A percentile compares a stretch with the other conserved stretches of the same genome.
Conservation (phyloP, 2,329 filamentous ascomycete species). For the Colletotrichum sp. region DNA sequence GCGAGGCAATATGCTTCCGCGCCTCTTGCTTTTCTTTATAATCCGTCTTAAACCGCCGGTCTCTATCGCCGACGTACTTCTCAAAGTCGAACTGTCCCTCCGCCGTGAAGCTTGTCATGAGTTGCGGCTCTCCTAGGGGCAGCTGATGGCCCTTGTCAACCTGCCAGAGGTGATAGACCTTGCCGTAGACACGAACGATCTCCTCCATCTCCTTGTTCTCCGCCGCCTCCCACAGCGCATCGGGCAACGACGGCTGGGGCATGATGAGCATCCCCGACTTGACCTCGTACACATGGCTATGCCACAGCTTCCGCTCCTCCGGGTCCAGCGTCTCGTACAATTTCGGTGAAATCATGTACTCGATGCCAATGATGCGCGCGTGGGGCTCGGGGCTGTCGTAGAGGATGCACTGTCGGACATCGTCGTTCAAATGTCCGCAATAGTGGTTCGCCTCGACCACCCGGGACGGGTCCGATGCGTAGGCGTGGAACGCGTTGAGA, state of each 20-base stretch:
- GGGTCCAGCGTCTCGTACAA: slow-evolving; percentile 70
- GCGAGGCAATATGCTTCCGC: slow-evolving; percentile 45
- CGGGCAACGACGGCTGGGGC: slow-evolving; percentile 66
- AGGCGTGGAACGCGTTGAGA: slow-evolving; percentile 86
- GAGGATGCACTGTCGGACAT: slow-evolving; percentile 84
- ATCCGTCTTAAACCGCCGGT: slow-evolving; percentile 49
- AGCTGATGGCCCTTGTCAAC: slow-evolving; percentile 72
- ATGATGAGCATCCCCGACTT: slow-evolving; percentile 83
- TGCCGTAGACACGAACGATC: slow-evolving; percentile 77
- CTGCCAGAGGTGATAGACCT: slow-evolving; percentile 88
- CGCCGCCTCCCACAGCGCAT: slow-evolving; percentile 72
- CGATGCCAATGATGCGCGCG: slow-evolving; percentile 80
- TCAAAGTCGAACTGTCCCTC: slow-evolving; percentile 55
- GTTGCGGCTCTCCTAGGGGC: slow-evolving; percentile 55
- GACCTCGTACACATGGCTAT: slow-evolving; percentile 77
- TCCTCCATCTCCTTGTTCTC: slow-evolving; percentile 84
- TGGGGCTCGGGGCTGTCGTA: slow-evolving; percentile 74
- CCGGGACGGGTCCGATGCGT: slow-evolving; percentile 73
- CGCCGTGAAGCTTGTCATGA: slow-evolving; percentile 59
- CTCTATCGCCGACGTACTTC: slow-evolving; percentile 46
- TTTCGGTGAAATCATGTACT: slow-evolving; percentile 82
- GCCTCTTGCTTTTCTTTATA: slow-evolving; percentile 49
- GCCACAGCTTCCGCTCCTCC: slow-evolving; percentile 79
- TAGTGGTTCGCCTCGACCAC: slow-evolving; percentile 84
- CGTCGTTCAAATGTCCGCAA: slow-evolving; percentile 75